Evolutionary conservation across 108 stramenopile genomes (phyloP).

Genomic region (Discostella pseudostelligera): DNA sequence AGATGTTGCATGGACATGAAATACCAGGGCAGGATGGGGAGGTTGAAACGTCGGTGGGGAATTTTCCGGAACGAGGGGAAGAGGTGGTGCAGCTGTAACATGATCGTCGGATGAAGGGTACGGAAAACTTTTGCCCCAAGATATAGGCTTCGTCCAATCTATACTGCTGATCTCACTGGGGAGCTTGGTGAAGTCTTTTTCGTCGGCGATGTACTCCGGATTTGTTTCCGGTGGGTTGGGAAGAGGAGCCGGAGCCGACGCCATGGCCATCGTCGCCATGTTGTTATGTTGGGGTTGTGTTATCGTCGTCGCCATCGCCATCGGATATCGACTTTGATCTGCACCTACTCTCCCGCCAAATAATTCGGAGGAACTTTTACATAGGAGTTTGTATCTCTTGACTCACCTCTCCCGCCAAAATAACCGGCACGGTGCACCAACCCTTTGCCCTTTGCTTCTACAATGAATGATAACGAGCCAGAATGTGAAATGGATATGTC

Average conservation of each 20-base stretch:
- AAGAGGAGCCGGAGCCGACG: background rate
- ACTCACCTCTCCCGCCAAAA: too few species aligned
- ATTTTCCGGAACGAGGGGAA: slow-evolving; percentile 54
- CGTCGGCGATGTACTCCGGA: slow-evolving; percentile 23
- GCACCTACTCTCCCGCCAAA: too few species aligned
- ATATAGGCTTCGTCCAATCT: slow-evolving; percentile 61
- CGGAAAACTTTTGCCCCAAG: slow-evolving; percentile 76
- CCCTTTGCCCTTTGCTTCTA: too few species aligned
- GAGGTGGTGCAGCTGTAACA: slow-evolving; percentile 17
- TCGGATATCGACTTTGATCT: too few species aligned
- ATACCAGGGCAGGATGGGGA: slow-evolving; percentile 57
- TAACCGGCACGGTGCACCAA: too few species aligned
- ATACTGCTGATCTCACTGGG: slow-evolving; percentile 59
- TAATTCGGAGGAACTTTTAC: too few species aligned
- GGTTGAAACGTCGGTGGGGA: slow-evolving; percentile 46
- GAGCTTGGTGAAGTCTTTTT: slow-evolving; percentile 48
- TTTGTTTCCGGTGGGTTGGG: slow-evolving; percentile 19
- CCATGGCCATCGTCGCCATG: background rate
- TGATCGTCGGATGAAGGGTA: slow-evolving; percentile 38
- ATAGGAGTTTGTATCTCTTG: too few species aligned
- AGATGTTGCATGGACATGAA: slow-evolving; percentile 67
- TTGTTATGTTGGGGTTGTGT: too few species aligned
- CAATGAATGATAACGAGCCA: too few species aligned
- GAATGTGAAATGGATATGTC: too few species aligned
- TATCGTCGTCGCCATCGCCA: too few species aligned